Evolutionary conservation across 225 moss, liverwort and hornwort genomes (phyloP), one percentile per base, ranked within the genome.

Genomic region (Physcomitrellopsis africana): DNA sequence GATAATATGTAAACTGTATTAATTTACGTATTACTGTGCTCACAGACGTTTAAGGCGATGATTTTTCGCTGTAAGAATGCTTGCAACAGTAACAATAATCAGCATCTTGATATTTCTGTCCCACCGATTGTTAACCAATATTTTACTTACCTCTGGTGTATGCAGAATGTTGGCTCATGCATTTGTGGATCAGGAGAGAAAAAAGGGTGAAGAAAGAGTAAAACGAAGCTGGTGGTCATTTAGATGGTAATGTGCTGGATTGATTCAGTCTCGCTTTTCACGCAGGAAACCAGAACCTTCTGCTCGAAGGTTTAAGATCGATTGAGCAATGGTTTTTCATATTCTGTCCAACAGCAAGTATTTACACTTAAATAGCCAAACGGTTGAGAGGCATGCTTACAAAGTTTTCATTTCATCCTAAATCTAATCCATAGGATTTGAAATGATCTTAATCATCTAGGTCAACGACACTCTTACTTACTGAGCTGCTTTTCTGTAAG

Each of bases 81-180:
- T 37, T 37, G 32, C 5, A 37, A 37, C 4, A 37, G 3, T 7
- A 46, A 1, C 0, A 45, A 19, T 8, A 41, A 23, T 27, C 8
- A 73, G 68, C 37, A 29, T 3, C 23, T 52, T 67, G 55, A 11
- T 22, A 56, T 62, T 44, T 10, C 13, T 24, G 24, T 37, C 32
- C 7, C 7, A 37, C 32, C 52, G 58, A 26, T 59, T 46, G 32
- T 24, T 16, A 58, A 19, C 76, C 80, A 69, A 80, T 37, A 37
- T 73, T 69, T 32, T 22, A 70, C 17, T 70, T 53, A 18, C 59
- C 67, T 23, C 22, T 27, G 32, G 64, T 62, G 51, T 72, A 18
- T 72, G 23, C 84, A 97, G 96, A 87, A 90, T 97, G 92, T 82
- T 97, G 80, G 94, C 94, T 64, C 96, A 97, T 76, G 49, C 89